A percentile compares a stretch with the other conserved stretches of the same genome.
phyloP scores from a whole-genome alignment of 208 protist species.

The Vickermania ingenoplastis region DNA sequence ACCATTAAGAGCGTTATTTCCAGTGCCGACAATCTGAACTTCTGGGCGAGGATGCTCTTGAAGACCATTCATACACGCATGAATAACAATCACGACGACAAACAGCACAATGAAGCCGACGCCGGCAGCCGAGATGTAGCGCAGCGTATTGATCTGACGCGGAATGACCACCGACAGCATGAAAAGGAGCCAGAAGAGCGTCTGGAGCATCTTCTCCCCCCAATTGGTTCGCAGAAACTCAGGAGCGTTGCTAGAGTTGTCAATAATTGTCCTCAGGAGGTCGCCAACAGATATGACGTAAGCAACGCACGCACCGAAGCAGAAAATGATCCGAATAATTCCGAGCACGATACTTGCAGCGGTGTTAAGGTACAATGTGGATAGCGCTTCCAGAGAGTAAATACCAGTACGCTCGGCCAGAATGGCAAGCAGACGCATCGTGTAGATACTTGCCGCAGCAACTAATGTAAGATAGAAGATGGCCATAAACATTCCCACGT shows the following conservation, averaged over 20 bases:
- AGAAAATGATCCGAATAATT: slow-evolving; percentile 23
- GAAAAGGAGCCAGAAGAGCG: slow-evolving; percentile 33
- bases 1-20: slow-evolving; percentile 15
- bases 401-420: slow-evolving; percentile 3
- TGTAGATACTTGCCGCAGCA: slow-evolving; percentile 6
- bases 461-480: slow-evolving; percentile 10
- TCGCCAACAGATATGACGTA: slow-evolving; percentile 52
- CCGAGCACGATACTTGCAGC: slow-evolving; percentile 15
- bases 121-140: slow-evolving; percentile 37
- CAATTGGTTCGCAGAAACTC: slow-evolving; percentile 12
- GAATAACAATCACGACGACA: slow-evolving; percentile 29
- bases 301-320: slow-evolving; percentile 30
- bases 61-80: background rate
- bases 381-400: slow-evolving; percentile 3
- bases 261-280: slow-evolving; percentile 28
- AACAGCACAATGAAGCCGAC: slow-evolving; percentile 21
- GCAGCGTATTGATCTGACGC: slow-evolving; percentile 52
- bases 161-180: slow-evolving; percentile 58
- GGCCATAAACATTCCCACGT: slow-evolving; percentile 6
- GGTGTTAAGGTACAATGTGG: slow-evolving; percentile 13
- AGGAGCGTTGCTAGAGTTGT: slow-evolving; percentile 6
- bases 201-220: slow-evolving; percentile 29
- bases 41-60: slow-evolving; percentile 26
- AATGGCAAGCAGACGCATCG: slow-evolving; percentile 11
- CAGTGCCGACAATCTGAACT: slow-evolving; percentile 22